Percentiles rank a stretch among this genome's conserved stretches.
These are phyloP conservation scores for Podila epigama DNA, from an alignment of 192 early-diverging fungal species.

Conservation along the genomic window DNA sequence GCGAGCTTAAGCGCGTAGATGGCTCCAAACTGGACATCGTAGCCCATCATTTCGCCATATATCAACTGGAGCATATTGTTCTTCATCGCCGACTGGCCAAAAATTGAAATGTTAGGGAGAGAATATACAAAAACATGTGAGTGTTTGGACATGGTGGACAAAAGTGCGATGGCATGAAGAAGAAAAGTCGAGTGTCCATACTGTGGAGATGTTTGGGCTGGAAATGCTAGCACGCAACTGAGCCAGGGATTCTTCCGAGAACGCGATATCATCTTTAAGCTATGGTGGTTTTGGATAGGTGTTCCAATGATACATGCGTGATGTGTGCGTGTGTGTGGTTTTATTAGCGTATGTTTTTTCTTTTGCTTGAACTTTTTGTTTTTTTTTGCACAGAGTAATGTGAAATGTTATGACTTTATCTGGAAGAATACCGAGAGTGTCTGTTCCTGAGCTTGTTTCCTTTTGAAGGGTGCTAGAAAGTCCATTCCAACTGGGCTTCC, in stretches of 20 bases:
- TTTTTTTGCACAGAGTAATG: no score
- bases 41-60: conserved; percentile 62
- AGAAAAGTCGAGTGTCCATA: no score
- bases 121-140: neutral
- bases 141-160: neutral
- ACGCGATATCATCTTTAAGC: conserved; percentile 32
- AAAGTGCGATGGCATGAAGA: no score
- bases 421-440: no score
- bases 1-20: conserved; percentile 63
- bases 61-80: conserved; percentile 60
- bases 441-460: no score
- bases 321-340: no score
- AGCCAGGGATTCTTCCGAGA: conserved; percentile 33
- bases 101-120: neutral
- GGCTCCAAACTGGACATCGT: conserved; percentile 61
- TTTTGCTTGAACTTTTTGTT: no score
- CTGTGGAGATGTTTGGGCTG: conserved; percentile 34
- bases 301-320: no score
- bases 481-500: no score
- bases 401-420: no score
- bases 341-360: no score
- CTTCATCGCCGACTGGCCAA: conserved; percentile 53
- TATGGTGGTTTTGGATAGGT: neutral
- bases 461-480: no score
- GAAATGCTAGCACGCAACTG: conserved; percentile 24